Evolutionary conservation across 352 stramenopile genomes (phyloP).

Genomic region (Aphanomyces invadans): DNA sequence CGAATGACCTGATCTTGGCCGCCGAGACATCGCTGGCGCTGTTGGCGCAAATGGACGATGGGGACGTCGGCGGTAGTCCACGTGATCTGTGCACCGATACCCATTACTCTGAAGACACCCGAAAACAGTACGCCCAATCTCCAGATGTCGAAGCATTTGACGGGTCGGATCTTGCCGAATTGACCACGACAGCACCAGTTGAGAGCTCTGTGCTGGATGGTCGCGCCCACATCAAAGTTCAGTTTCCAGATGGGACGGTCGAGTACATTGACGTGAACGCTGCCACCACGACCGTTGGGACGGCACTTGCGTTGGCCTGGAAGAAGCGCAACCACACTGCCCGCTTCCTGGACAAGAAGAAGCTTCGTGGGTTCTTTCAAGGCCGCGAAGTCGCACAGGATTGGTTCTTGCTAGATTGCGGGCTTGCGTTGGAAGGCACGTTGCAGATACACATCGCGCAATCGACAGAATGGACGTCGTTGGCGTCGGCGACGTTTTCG

Average conservation of each 20-base stretch:
- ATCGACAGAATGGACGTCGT: neutral
- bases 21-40: constrained; percentile 18
- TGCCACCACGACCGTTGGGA: constrained; percentile 55
- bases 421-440: constrained; percentile 54
- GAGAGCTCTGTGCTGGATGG: constrained; percentile 43
- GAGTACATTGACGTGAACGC: constrained; percentile 76
- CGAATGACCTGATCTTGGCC: constrained; percentile 15
- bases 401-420: constrained; percentile 77
- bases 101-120: neutral
- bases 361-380: constrained; percentile 57
- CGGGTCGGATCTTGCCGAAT: neutral
- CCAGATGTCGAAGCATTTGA: neutral
- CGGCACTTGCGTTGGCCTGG: constrained; percentile 58
- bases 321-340: constrained; percentile 38
- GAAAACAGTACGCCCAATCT: neutral
- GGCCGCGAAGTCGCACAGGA: constrained; percentile 65
- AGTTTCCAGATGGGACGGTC: constrained; percentile 74
- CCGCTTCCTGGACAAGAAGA: constrained; percentile 39
- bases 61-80: neutral
- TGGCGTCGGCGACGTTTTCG: neutral
- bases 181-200: constrained; percentile 24
- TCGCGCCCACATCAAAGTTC: constrained; percentile 66
- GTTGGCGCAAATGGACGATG: constrained; percentile 8
- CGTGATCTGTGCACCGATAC: neutral
- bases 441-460: constrained; percentile 57